Base-by-base conservation (phyloP, 148 eudicot genomes). In the Rhododendron ovatum region DNA sequence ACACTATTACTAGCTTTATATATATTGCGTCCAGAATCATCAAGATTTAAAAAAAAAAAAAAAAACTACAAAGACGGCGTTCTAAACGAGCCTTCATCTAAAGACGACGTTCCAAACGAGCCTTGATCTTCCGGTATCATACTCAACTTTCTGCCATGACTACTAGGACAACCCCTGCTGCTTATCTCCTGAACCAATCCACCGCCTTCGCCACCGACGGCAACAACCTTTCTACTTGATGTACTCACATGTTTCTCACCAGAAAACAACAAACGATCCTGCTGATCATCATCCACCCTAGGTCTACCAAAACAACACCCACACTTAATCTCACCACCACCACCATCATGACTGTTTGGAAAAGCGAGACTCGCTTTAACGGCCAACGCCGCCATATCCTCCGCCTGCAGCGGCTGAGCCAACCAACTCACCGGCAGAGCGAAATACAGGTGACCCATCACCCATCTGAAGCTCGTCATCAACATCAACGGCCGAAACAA, bases 301-400 rank as follows among this genome's bases (percentile, higher is more conserved):
- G 39, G 18, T 71, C 41, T 33, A 4, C 67, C 26, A 1, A 4
- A 26, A 22, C 74, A 55, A 9, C 83, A 59, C 10, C 71, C 22
- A 41, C 76, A 85, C 75, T 41, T 53, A 5, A 1, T 37, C 12
- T 22, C 57, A 17, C 80, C 83, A 37, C 63, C 39, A 37, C 39
- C 10, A 7, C 86, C 4, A 39, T 22, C 47, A 3, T 15, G 30
- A 10, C 86, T 4, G 10, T 24, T 35, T 3, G 13, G 10, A 14
- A 85, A 75, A n/a, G 87, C 88, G 50, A n/a, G 6, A 75, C 88
- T 87, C 1, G 92, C 92, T 61, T 87, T 89, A 0, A 75, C 86
- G 1, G 91, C 92, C 87, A 91, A 69, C n/a, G 86, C 77, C 15
- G 88, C 92, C 91, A 91, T 91, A 13, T 91, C 92, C 73, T 80